A percentile compares a stretch with the other conserved stretches of the same genome.
These are phyloP conservation scores for Septoria petroselini DNA, from an alignment of 2,329 filamentous ascomycete species.

Conservation along the genomic window DNA sequence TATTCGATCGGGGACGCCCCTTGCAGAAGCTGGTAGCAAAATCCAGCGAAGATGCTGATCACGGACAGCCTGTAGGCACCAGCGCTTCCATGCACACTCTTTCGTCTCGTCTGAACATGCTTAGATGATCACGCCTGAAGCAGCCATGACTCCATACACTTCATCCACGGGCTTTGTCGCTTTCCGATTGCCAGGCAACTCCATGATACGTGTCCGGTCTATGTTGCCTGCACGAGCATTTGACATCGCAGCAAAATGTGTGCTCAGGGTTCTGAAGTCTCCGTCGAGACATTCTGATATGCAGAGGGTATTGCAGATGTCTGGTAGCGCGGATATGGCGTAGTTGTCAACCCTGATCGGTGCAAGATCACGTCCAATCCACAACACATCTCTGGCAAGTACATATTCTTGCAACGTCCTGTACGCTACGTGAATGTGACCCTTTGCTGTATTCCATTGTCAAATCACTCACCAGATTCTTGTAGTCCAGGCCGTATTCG, in stretches of 20 bases:
- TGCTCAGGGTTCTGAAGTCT: not conserved
- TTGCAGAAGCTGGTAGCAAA: slow-evolving; percentile 3
- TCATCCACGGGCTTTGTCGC: slow-evolving; percentile 4
- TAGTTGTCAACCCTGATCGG: slow-evolving; percentile 5
- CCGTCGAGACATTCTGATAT: slow-evolving; percentile 2
- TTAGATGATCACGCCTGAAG: slow-evolving; percentile 3
- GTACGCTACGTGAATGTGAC: too few species aligned
- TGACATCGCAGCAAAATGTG: slow-evolving; percentile 2
- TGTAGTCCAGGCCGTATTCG: not conserved
- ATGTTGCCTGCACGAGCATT: slow-evolving; percentile 3
- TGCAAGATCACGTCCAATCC: slow-evolving; percentile 1
- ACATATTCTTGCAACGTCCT: slow-evolving; percentile 10
- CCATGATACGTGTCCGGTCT: slow-evolving; percentile 4
- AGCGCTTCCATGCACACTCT: not conserved
- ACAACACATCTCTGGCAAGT: not conserved
- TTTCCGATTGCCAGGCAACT: slow-evolving; percentile 1
- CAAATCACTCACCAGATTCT: not conserved
- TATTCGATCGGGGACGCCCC: too few species aligned
- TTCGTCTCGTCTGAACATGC: not conserved
- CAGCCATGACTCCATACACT: slow-evolving; percentile 8
- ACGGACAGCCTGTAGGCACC: slow-evolving; percentile 2
- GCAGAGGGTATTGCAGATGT: slow-evolving; percentile 7
- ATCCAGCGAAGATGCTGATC: not conserved
- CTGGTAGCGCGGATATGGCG: slow-evolving; percentile 4
- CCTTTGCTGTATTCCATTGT: too few species aligned